Conservation (phyloP, 495 filamentous ascomycete species). For the Hypoxylon intermedium region DNA sequence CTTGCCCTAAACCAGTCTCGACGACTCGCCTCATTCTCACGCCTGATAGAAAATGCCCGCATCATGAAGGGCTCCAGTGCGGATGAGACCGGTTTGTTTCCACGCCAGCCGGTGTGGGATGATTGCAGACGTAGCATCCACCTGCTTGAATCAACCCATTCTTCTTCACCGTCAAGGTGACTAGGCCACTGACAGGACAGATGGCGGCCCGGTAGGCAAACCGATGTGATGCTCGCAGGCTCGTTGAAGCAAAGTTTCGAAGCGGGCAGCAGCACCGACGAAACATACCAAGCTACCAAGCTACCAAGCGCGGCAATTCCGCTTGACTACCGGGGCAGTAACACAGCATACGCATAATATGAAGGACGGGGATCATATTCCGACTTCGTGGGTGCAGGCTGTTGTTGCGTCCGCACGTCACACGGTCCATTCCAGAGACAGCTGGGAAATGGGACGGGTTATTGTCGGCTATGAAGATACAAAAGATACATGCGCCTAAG, state of each 20-base stretch:
- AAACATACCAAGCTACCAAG: no score
- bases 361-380: constrained; percentile 32
- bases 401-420: constrained; percentile 33
- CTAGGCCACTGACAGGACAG: neutral
- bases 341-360: constrained; percentile 36
- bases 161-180: constrained; percentile 21
- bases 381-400: constrained; percentile 35
- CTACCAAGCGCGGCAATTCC: constrained; percentile 38
- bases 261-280: constrained; percentile 32
- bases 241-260: constrained; percentile 21
- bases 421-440: constrained; percentile 11
- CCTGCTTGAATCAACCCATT: neutral
- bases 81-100: constrained; percentile 29
- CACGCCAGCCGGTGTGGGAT: constrained; percentile 9
- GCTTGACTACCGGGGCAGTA: constrained; percentile 31
- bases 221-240: constrained; percentile 8
- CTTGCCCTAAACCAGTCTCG: constrained; percentile 30
- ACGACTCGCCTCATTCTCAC: constrained; percentile 24
- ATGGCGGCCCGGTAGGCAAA: constrained; percentile 15
- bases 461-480: constrained; percentile 21
- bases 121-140: constrained; percentile 7
- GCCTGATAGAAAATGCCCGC: constrained; percentile 15
- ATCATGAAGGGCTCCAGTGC: constrained; percentile 16
- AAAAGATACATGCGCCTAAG: neutral
- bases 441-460: constrained; percentile 16